These are phyloP conservation scores for Psilocybe mexicana DNA, from an alignment of 1,284 basidiomycete species.

Conservation along the genomic window DNA sequence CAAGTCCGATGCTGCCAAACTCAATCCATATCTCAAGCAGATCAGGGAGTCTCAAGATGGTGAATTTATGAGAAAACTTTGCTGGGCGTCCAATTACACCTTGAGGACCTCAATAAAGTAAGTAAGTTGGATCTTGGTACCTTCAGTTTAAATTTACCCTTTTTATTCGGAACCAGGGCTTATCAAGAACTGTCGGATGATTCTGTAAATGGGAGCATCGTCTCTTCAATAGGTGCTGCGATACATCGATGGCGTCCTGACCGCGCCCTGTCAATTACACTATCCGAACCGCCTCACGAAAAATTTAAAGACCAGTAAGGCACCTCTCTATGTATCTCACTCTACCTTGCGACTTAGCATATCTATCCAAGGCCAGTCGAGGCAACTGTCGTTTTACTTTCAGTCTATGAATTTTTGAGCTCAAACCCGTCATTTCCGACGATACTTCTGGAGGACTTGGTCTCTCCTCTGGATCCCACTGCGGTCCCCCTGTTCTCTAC, in stretches of 20 bases:
- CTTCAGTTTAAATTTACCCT: background rate
- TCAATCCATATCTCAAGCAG: conserved; percentile 61
- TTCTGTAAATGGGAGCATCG: conserved; percentile 47
- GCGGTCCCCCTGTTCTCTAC: conserved; percentile 41
- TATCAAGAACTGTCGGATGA: conserved; percentile 58
- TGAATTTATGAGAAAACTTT: conserved; percentile 54
- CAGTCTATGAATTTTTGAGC: conserved; percentile 58
- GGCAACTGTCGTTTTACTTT: conserved; percentile 55
- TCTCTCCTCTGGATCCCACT: conserved; percentile 7
- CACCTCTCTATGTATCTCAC: background rate
- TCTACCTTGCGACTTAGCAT: conserved; percentile 1
- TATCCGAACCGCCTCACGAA: conserved; percentile 48
- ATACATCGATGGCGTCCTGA: conserved; percentile 53
- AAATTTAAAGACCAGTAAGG: conserved; percentile 58
- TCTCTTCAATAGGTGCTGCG: conserved; percentile 49
- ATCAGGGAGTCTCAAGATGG: conserved; percentile 49
- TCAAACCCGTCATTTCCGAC: conserved; percentile 48
- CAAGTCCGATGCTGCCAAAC: conserved; percentile 63
- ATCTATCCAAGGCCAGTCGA: conserved; percentile 53
- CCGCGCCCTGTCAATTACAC: conserved; percentile 47
- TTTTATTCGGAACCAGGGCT: conserved; percentile 35
- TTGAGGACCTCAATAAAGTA: conserved; percentile 53
- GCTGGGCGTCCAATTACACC: conserved; percentile 55
- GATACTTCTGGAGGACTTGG: conserved; percentile 41
- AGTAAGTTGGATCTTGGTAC: conserved; percentile 10